Conservation (phyloP, 2,329 filamentous ascomycete genomes). For the Paracoccidioides brasiliensis region DNA sequence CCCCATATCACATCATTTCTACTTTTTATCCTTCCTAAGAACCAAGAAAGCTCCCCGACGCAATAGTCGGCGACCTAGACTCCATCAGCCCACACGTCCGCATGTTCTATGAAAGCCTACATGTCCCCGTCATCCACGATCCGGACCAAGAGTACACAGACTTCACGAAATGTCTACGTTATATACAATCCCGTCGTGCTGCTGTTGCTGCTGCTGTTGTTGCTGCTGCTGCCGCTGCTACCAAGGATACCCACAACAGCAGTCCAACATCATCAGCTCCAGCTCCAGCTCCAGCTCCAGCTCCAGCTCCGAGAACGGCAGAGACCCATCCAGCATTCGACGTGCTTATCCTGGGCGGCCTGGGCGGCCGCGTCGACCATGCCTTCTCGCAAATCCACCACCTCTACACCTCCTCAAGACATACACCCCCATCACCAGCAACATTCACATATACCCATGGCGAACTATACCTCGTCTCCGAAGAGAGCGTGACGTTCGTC, state of each 20-base stretch:
- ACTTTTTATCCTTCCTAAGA: neutral
- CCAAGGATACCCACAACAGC: slow-evolving; percentile 16
- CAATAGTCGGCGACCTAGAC: slow-evolving; percentile 84
- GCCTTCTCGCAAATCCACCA: slow-evolving; percentile 81
- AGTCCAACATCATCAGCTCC: slow-evolving; percentile 7
- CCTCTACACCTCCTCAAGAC: slow-evolving; percentile 40
- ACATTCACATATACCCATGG: neutral
- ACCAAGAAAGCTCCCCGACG: slow-evolving; percentile 48
- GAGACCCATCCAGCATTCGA: slow-evolving; percentile 33
- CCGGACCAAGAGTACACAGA: slow-evolving; percentile 81
- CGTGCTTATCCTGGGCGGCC: slow-evolving; percentile 69
- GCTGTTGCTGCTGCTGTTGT: too few species aligned
- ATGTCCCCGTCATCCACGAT: slow-evolving; percentile 53
- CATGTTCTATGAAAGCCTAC: slow-evolving; percentile 50
- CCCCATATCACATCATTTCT: too few species aligned
- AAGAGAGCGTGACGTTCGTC: slow-evolving; percentile 68
- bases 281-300: neutral
- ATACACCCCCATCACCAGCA: neutral
- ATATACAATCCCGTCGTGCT: slow-evolving; percentile 40
- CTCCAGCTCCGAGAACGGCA: slow-evolving; percentile 6
- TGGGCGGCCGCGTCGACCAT: slow-evolving; percentile 86
- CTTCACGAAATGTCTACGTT: slow-evolving; percentile 67
- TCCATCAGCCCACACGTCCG: slow-evolving; percentile 54
- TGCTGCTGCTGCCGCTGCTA: too few species aligned
- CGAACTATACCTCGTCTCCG: slow-evolving; percentile 68